A percentile compares a stretch with the other conserved stretches of the same genome.
Evolutionary conservation across 139 green algal genomes (phyloP).

Genomic region (Closterium sp.): DNA sequence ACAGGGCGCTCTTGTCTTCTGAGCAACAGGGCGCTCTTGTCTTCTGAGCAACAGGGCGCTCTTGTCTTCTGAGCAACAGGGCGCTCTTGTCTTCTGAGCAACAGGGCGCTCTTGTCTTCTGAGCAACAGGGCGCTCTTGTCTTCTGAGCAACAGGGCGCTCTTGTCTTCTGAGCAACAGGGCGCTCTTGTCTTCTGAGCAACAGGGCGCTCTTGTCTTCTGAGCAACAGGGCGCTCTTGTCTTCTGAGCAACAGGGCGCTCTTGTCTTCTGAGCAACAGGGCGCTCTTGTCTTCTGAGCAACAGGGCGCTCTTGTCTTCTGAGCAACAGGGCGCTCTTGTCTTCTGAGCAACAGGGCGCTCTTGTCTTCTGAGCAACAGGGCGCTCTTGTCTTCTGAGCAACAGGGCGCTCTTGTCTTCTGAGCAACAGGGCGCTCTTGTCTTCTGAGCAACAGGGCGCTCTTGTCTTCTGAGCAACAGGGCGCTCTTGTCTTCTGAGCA

Average conservation of each 20-base stretch:
- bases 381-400: constrained; percentile 82
- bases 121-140: constrained; percentile 92
- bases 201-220: constrained; percentile 83
- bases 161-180: constrained; percentile 82
- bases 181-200: constrained; percentile 82
- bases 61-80: constrained; percentile 82
- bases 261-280: constrained; percentile 82
- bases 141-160: constrained; percentile 67
- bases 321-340: constrained; percentile 92
- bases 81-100: constrained; percentile 82
- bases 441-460: constrained; percentile 67
- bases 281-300: constrained; percentile 82
- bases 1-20: constrained; percentile 83
- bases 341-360: constrained; percentile 67
- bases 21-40: constrained; percentile 92
- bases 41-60: constrained; percentile 67
- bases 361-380: constrained; percentile 82
- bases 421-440: constrained; percentile 92
- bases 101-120: constrained; percentile 83
- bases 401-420: constrained; percentile 83
- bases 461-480: constrained; percentile 82
- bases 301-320: constrained; percentile 83
- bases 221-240: constrained; percentile 92
- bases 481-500: constrained; percentile 82
- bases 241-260: constrained; percentile 67